A percentile compares a stretch with the other conserved stretches of the same genome.
Evolutionary conservation across 1,139 yeast species (phyloP).

Genomic region (Hyphopichia khmerensis): DNA sequence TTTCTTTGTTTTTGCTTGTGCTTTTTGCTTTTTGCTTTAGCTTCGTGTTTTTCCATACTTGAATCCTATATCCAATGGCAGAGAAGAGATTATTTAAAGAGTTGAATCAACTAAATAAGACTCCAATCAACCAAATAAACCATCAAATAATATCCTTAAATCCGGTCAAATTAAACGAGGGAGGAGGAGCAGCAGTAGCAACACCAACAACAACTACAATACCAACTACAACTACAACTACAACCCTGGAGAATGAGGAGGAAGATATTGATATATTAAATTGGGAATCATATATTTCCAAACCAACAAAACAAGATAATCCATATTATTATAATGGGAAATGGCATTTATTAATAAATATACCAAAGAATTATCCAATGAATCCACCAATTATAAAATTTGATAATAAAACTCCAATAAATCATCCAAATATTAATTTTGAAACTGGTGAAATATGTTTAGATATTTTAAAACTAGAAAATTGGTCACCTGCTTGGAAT

Average conservation of each 20-base stretch:
- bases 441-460: slow-evolving; percentile 78
- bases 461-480: slow-evolving; percentile 63
- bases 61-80: too few species aligned
- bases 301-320: slow-evolving; percentile 48
- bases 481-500: slow-evolving; percentile 93
- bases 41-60: too few species aligned
- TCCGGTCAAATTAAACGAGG: too few species aligned
- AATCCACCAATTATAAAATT: slow-evolving; percentile 68
- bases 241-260: slow-evolving; percentile 27
- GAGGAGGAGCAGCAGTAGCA: too few species aligned
- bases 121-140: slow-evolving; percentile 19
- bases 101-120: slow-evolving; percentile 20
- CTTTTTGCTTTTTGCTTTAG: too few species aligned
- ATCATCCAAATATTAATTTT: slow-evolving; percentile 75
- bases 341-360: slow-evolving; percentile 55
- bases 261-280: slow-evolving; percentile 32
- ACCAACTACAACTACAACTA: too few species aligned
- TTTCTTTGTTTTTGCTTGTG: too few species aligned
- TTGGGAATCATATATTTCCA: slow-evolving; percentile 64
- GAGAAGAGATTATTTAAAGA: slow-evolving; percentile 32
- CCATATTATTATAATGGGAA: slow-evolving; percentile 47
- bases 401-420: slow-evolving; percentile 40
- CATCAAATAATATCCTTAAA: slow-evolving; percentile 41
- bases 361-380: slow-evolving; percentile 63
- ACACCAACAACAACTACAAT: too few species aligned